These are phyloP conservation scores for Fusarium dimerum DNA, from an alignment of 2,329 filamentous ascomycete genomes.

Conservation along the genomic window DNA sequence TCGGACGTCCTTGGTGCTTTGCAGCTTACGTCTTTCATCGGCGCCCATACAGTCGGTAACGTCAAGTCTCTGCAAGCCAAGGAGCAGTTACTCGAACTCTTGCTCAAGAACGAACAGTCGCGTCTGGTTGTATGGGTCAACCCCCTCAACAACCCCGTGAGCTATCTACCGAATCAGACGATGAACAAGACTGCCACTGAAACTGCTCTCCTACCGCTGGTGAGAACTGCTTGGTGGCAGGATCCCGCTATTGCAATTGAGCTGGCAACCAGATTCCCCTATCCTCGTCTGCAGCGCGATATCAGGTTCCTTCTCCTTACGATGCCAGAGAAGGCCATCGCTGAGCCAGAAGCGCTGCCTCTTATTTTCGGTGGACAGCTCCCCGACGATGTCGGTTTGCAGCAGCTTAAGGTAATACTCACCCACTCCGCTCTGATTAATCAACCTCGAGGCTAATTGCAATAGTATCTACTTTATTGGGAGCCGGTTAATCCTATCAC, in stretches of 20 bases:
- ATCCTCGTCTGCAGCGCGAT: constrained; percentile 69
- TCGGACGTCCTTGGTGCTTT: constrained; percentile 72
- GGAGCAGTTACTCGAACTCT: constrained; percentile 76
- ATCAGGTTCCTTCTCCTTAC: constrained; percentile 79
- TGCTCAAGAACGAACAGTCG: constrained; percentile 82
- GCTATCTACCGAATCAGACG: constrained; percentile 41
- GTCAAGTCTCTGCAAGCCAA: constrained; percentile 72
- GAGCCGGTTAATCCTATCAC: constrained; percentile 88
- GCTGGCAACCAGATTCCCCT: constrained; percentile 76
- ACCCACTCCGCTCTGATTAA: neutral
- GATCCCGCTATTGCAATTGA: constrained; percentile 86
- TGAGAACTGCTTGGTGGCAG: constrained; percentile 85
- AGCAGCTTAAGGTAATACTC: constrained; percentile 74
- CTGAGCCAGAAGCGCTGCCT: constrained; percentile 79
- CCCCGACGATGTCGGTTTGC: constrained; percentile 73
- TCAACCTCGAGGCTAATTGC: constrained; percentile 14
- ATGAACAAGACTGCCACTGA: constrained; percentile 41
- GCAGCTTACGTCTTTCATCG: constrained; percentile 63
- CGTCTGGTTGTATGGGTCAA: constrained; percentile 88
- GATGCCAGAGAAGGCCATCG: constrained; percentile 79
- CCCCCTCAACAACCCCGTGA: constrained; percentile 64
- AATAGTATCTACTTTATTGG: constrained; percentile 88
- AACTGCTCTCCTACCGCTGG: constrained; percentile 59
- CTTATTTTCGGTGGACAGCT: constrained; percentile 77
- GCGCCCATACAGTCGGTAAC: constrained; percentile 50